Evolutionary conservation across 2,329 filamentous ascomycete species (phyloP).

Genomic region (Achaetomium macrosporum): DNA sequence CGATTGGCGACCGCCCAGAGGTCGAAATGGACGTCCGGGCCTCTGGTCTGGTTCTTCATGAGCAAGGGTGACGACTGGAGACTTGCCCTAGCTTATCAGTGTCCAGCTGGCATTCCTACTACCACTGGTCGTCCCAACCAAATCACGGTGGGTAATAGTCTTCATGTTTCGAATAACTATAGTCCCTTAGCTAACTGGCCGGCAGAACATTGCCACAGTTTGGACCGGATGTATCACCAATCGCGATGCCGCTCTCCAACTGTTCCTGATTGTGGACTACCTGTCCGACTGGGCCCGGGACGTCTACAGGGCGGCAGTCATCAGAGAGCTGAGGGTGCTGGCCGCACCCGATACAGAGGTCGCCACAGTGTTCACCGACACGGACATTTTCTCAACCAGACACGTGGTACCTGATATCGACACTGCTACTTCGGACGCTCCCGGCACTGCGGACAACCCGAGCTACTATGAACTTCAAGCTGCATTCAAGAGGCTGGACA

Average conservation of each 20-base stretch:
- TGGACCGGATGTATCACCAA: neutral
- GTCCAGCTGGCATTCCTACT: neutral
- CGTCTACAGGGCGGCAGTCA: neutral
- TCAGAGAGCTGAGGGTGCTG: neutral
- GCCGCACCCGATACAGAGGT: neutral
- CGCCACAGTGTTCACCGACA: neutral
- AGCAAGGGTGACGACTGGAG: neutral
- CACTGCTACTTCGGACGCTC: neutral
- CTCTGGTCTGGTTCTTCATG: neutral
- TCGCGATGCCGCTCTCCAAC: neutral
- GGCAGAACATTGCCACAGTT: neutral
- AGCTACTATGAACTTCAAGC: neutral
- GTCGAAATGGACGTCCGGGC: neutral
- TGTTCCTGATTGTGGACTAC: conserved; percentile 1
- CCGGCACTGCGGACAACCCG: neutral
- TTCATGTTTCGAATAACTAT: neutral
- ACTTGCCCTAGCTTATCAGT: neutral
- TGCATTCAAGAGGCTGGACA: neutral
- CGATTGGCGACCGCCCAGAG: neutral
- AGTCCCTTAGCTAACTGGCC: neutral
- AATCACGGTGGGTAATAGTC: neutral
- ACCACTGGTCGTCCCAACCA: no score
- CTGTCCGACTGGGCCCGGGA: conserved; percentile 4
- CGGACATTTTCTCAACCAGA: neutral
- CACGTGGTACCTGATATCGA: neutral